A percentile compares a stretch with the other conserved stretches of the same genome.
phyloP scores from a whole-genome alignment of 2,329 filamentous ascomycete genomes.

The Phyllosticta citriasiana region DNA sequence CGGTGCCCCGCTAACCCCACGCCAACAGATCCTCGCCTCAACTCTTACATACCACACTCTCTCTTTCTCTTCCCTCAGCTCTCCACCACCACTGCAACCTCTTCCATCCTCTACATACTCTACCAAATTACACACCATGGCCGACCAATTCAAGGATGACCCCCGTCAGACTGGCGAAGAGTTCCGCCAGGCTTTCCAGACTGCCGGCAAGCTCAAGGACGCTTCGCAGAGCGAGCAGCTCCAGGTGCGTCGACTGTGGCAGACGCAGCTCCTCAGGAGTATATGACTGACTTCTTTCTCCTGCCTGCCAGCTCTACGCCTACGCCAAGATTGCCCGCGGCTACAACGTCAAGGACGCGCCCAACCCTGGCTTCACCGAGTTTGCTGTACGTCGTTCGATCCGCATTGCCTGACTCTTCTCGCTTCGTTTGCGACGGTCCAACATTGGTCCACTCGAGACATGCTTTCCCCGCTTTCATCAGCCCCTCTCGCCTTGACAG shows the following conservation, averaged over 20 bases:
- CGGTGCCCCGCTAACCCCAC: background rate
- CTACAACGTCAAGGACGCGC: constrained; percentile 28
- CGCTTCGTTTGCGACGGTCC: background rate
- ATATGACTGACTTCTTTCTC: background rate
- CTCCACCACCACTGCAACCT: background rate
- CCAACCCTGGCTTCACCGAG: constrained; percentile 59
- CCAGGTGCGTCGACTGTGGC: background rate
- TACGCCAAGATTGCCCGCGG: constrained; percentile 35
- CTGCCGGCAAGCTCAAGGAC: background rate
- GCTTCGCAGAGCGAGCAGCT: background rate
- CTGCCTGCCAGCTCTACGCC: constrained; percentile 39
- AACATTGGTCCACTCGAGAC: background rate
- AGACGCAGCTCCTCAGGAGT: background rate
- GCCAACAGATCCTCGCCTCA: background rate
- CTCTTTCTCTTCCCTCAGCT: background rate
- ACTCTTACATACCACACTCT: background rate
- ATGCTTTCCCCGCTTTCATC: background rate
- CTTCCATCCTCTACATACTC: background rate
- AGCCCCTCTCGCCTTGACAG: background rate
- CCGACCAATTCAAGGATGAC: background rate
- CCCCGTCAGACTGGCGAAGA: background rate
- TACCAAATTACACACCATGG: background rate
- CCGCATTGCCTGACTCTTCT: background rate
- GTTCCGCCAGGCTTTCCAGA: background rate
- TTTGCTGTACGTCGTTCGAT: constrained; percentile 45